Evolutionary conservation across 805 yeast genomes (phyloP).

Genomic region (Pichia eremophila): DNA sequence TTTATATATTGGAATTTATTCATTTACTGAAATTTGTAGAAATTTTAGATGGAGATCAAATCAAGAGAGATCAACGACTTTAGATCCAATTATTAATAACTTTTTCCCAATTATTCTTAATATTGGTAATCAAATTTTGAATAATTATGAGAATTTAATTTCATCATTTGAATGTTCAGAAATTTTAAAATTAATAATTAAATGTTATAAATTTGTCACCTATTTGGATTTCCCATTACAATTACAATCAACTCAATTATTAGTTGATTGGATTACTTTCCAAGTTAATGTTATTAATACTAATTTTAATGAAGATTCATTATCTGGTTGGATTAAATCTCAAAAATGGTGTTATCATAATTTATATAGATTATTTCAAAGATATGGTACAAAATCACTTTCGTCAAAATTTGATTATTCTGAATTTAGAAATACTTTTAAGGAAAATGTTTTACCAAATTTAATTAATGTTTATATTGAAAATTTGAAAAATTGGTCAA

Average conservation of each 20-base stretch:
- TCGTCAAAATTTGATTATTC: slow-evolving; percentile 43
- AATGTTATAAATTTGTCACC: slow-evolving; percentile 74
- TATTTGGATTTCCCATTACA: slow-evolving; percentile 68
- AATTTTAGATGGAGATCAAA: slow-evolving; percentile 71
- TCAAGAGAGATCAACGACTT: slow-evolving; percentile 35
- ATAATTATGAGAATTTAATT: slow-evolving; percentile 23
- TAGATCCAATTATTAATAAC: slow-evolving; percentile 52
- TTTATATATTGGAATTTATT: slow-evolving; percentile 59
- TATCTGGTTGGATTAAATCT: slow-evolving; percentile 60
- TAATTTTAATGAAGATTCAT: slow-evolving; percentile 45
- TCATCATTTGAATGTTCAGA: slow-evolving; percentile 41
- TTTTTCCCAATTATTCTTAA: slow-evolving; percentile 62
- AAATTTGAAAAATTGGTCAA: slow-evolving; percentile 59
- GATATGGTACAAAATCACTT: slow-evolving; percentile 51
- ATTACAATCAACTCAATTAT: slow-evolving; percentile 42
- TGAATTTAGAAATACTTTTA: slow-evolving; percentile 50
- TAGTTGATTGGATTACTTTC: slow-evolving; percentile 65
- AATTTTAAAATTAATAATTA: slow-evolving; percentile 65
- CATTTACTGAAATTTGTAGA: slow-evolving; percentile 67
- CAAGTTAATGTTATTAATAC: slow-evolving; percentile 60
- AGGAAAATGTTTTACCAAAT: slow-evolving; percentile 59
- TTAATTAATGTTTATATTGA: slow-evolving; percentile 53
- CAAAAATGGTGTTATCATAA: slow-evolving; percentile 89
- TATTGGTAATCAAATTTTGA: slow-evolving; percentile 50
- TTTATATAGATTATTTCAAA: slow-evolving; percentile 56